Evolutionary conservation across 176 grass and related monocot species (phyloP), one percentile per base, ranked within the genome.

Genomic region (Elymus sibiricus): DNA sequence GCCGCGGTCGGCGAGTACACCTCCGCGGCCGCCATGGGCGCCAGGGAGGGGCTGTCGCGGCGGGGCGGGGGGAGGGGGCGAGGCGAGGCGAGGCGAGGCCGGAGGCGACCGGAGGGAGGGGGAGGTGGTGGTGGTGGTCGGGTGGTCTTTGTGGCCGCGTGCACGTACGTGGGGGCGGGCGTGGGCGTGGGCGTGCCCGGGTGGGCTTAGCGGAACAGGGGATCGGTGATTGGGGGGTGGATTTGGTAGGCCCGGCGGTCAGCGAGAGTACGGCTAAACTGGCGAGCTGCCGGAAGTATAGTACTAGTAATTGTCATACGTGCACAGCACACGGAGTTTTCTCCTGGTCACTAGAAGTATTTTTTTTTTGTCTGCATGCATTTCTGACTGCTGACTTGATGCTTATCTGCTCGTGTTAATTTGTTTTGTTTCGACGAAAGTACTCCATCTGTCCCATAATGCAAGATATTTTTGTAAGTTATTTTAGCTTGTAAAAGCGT

Each of bases 1-100:
- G 88, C 93, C 4, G 84, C 69, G 31, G 90, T 71, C 75, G 87
- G 92, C 58, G 93, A 88, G 61, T 74, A 92, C 16, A 92, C 86
- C 84, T 90, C 84, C 25, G 90, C 86, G 27, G 91, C 79, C 14
- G 92, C 90, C 87, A 90, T 86, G 79, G n/a, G 37, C 32, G 31
- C 85, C 83, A 73, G 86, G 26, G 77, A 70, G 65, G 61, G 51
- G 5, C 39, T 70, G 61, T 14, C 86, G 26, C 71, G 47, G 63
- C 70, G 70, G 47, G 56, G 44, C 26, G 71, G 26, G 44, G 19
- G 16, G 64, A 22, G 19, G 32, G 28, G 29, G 46, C 51, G 58
- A 56, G 16, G 68, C 26, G 34, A 53, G 31, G 31, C 31, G 46
- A 68, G 53, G 73, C 40, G 29, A 43, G 65, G 49, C 61, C 76